Evolutionary conservation across 345 rosid species (phyloP).

Genomic region (Schrenkiella parvula): DNA sequence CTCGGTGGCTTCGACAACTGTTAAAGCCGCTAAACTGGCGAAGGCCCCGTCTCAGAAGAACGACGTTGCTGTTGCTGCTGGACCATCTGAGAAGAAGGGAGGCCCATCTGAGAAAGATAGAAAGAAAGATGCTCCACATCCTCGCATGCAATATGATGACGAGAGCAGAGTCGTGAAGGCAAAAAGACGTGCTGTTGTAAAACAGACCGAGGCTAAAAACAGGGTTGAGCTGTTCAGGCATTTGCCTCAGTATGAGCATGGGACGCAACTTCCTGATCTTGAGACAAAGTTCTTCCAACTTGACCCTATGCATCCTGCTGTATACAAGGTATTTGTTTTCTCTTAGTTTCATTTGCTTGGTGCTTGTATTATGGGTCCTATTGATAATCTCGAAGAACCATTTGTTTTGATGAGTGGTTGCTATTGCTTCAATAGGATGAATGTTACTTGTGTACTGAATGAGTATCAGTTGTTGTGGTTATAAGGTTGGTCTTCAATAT

Average conservation of each 20-base stretch:
- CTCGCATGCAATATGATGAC: constrained; percentile 95
- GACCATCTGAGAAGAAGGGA: constrained; percentile 70
- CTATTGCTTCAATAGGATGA: not conserved
- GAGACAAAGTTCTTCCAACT: constrained; percentile 79
- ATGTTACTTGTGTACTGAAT: not conserved
- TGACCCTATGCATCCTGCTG: constrained; percentile 91
- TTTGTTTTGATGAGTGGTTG: not conserved
- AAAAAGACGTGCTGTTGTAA: constrained; percentile 81
- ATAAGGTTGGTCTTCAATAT: constrained; percentile 87
- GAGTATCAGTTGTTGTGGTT: constrained; percentile 23
- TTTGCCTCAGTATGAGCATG: constrained; percentile 96
- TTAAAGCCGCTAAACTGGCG: constrained; percentile 47
- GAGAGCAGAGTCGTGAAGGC: constrained; percentile 87
- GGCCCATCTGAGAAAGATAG: constrained; percentile 73
- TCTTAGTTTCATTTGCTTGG: not conserved
- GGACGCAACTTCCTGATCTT: constrained; percentile 83
- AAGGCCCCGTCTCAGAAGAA: constrained; percentile 60
- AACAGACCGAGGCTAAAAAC: constrained; percentile 82
- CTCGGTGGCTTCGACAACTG: constrained; percentile 31
- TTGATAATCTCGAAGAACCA: not conserved
- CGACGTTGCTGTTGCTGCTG: constrained; percentile 43
- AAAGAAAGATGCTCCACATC: constrained; percentile 93
- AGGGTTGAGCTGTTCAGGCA: constrained; percentile 95
- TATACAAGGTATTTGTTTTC: constrained; percentile 59
- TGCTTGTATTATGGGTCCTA: not conserved